A percentile compares a stretch with the other conserved stretches of the same genome.
These are phyloP conservation scores for Rhexocercosporidium sp. DNA, from an alignment of 2,329 filamentous ascomycete species.

Conservation along the genomic window DNA sequence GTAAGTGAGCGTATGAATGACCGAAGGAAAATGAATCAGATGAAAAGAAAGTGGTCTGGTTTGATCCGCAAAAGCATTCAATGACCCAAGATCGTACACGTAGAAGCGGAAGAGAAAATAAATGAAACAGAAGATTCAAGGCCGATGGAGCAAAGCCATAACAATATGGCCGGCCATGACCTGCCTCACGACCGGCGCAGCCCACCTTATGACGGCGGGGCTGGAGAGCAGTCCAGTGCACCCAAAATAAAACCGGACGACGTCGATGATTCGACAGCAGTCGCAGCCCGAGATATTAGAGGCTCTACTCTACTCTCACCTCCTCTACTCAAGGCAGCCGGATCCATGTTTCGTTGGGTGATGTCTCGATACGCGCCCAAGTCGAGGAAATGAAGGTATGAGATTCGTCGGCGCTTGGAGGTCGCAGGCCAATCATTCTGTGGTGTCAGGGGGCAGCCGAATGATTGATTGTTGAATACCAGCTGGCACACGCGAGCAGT, in stretches of 20 bases:
- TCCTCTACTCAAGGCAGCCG: constrained; percentile 20
- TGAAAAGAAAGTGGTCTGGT: not conserved
- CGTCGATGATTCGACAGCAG: constrained; percentile 37
- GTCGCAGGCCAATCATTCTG: constrained; percentile 21
- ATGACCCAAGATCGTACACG: constrained; percentile 17
- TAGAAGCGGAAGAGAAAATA: constrained; percentile 14
- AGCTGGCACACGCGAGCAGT: not conserved
- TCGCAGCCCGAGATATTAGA: constrained; percentile 30
- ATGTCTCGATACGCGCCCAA: constrained; percentile 39
- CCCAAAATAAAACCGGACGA: constrained; percentile 27
- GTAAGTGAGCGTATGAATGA: not conserved
- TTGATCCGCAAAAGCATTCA: not conserved
- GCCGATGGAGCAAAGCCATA: constrained; percentile 26
- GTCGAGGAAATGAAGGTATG: constrained; percentile 10
- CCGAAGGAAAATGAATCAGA: constrained; percentile 9
- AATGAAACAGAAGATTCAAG: constrained; percentile 38
- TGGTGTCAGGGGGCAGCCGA: not conserved
- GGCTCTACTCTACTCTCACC: constrained; percentile 7
- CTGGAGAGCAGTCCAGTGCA: not conserved
- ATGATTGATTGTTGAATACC: not conserved
- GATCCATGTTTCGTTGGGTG: constrained; percentile 31
- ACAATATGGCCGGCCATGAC: constrained; percentile 12
- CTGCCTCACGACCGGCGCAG: not conserved
- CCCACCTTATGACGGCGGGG: constrained; percentile 7
- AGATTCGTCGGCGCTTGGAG: constrained; percentile 29